Evolutionary conservation across 805 yeast species (phyloP).

Genomic region (Barnettozyma siamensis): DNA sequence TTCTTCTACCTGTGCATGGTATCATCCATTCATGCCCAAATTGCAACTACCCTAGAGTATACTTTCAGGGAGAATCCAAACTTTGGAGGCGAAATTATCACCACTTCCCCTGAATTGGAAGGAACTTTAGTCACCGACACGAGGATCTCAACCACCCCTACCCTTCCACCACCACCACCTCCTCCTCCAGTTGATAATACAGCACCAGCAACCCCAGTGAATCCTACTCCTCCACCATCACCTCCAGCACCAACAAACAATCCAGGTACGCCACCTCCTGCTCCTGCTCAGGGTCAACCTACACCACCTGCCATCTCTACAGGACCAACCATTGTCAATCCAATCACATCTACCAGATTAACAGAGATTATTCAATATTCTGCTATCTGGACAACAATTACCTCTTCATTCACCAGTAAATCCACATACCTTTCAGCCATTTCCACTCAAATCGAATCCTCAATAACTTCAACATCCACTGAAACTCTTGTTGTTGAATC

Average conservation of each 20-base stretch:
- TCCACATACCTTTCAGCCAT: slow-evolving; percentile 7
- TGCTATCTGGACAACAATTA: slow-evolving; percentile 4
- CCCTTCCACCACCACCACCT: slow-evolving; percentile 12
- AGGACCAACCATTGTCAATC: not conserved
- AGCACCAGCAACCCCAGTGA: slow-evolving; percentile 12
- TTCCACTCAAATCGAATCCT: not conserved
- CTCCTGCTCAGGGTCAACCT: not conserved
- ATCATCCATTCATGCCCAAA: not conserved
- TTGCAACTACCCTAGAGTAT: slow-evolving; percentile 12
- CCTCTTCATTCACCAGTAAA: not conserved
- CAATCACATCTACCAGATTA: not conserved
- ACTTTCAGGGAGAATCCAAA: slow-evolving; percentile 17
- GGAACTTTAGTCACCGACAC: slow-evolving; percentile 20
- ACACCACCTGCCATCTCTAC: not conserved
- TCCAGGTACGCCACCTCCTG: not conserved
- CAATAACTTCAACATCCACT: slow-evolving; percentile 6
- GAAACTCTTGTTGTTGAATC: slow-evolving; percentile 2
- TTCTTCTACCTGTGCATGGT: too few relatives aligned
- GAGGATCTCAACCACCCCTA: slow-evolving; percentile 7
- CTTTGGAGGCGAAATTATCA: slow-evolving; percentile 17
- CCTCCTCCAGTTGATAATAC: slow-evolving; percentile 1
- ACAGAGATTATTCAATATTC: slow-evolving; percentile 1
- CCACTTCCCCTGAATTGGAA: slow-evolving; percentile 12
- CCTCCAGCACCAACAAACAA: not conserved
- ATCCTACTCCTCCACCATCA: not conserved